Conservation (phyloP, 2,329 filamentous ascomycete genomes). For the Colletotrichum sp. region DNA sequence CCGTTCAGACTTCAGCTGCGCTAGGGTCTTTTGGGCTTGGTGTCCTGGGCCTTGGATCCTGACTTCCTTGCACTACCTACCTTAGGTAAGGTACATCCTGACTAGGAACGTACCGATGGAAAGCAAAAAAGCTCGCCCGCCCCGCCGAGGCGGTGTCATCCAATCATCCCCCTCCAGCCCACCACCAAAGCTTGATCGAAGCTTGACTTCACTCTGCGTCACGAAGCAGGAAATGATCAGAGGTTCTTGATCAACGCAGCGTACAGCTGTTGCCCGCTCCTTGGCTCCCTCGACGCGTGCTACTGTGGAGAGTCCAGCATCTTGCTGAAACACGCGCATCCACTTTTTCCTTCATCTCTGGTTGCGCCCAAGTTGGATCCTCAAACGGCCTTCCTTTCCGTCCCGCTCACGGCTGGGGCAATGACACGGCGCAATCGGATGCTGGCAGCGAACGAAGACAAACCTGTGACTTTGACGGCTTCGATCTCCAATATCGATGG, state of each 20-base stretch:
- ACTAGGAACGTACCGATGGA: not conserved
- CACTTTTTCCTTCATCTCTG: constrained; percentile 9
- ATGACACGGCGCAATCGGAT: not conserved
- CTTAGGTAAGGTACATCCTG: too few species aligned
- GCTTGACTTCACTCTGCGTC: constrained; percentile 11
- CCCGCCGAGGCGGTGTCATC: not conserved
- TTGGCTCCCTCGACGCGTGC: constrained; percentile 14
- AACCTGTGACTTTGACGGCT: not conserved
- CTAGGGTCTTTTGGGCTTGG: not conserved
- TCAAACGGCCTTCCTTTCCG: not conserved
- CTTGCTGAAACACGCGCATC: constrained; percentile 13
- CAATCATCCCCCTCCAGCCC: constrained; percentile 2
- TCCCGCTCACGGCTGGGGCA: constrained; percentile 1
- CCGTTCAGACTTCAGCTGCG: constrained; percentile 1
- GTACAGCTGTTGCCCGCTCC: not conserved
- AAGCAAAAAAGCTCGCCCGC: not conserved
- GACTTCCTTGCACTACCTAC: not conserved
- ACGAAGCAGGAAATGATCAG: constrained; percentile 18
- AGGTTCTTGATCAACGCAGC: not conserved
- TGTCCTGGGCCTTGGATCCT: not conserved
- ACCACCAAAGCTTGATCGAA: constrained; percentile 19
- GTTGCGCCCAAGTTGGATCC: not conserved
- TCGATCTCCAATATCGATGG: not conserved
- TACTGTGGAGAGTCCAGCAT: constrained; percentile 4
- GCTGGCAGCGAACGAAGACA: not conserved